Conservation (phyloP, 2,329 filamentous ascomycete genomes). For the Cladosporium oxysporum region DNA sequence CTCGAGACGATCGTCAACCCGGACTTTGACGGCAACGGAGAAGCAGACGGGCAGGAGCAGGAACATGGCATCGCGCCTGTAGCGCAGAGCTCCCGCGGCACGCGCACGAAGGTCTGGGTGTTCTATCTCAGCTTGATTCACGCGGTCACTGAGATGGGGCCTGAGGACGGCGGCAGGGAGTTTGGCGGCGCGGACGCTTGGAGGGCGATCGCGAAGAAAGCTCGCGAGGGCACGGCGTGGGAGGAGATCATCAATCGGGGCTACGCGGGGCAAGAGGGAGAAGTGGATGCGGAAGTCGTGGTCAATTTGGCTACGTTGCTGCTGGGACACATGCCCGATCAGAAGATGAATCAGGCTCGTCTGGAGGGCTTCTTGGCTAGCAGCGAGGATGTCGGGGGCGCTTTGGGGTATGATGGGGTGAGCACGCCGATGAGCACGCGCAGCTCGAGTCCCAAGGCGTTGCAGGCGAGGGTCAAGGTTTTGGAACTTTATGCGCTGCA, state of each 20-base stretch:
- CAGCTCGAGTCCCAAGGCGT: constrained; percentile 37
- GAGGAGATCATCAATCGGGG: constrained; percentile 85
- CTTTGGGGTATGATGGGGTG: constrained; percentile 43
- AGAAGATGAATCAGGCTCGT: constrained; percentile 79
- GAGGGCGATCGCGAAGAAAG: constrained; percentile 77
- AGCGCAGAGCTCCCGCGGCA: constrained; percentile 75
- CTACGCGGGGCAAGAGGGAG: constrained; percentile 83
- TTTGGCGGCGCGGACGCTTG: constrained; percentile 80
- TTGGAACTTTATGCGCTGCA: constrained; percentile 94
- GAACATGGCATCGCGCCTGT: constrained; percentile 61
- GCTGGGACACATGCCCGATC: constrained; percentile 83
- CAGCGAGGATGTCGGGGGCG: constrained; percentile 52
- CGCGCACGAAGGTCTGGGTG: constrained; percentile 94
- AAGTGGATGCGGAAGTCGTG: constrained; percentile 92
- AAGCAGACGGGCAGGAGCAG: constrained; percentile 6
- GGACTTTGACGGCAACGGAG: constrained; percentile 23
- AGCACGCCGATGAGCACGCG: constrained; percentile 57
- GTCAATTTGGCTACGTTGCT: constrained; percentile 88
- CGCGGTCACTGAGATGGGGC: constrained; percentile 82
- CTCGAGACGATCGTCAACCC: constrained; percentile 73
- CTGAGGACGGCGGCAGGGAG: constrained; percentile 83
- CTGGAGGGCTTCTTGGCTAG: constrained; percentile 87
- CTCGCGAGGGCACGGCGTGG: constrained; percentile 90
- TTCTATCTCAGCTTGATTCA: constrained; percentile 93
- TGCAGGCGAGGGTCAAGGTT: constrained; percentile 75